Evolutionary conservation across 768 basidiomycete species (phyloP).

Genomic region (Boletus vermiculosoides): DNA sequence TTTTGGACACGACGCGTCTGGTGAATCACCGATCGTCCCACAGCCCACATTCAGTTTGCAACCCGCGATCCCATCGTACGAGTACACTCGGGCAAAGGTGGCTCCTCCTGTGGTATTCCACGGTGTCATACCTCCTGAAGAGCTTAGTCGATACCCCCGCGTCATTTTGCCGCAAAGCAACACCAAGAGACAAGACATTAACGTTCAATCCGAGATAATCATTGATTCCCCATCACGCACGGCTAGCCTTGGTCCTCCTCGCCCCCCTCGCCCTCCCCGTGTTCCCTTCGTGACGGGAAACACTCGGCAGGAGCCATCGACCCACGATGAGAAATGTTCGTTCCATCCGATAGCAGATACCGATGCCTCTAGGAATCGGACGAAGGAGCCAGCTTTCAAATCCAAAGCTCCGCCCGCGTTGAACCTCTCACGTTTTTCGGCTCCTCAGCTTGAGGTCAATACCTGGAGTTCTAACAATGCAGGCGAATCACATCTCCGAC

Average conservation of each 20-base stretch:
- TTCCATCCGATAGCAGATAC: not conserved
- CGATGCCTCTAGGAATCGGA: not conserved
- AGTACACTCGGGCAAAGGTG: slow-evolving; percentile 3
- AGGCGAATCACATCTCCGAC: not conserved
- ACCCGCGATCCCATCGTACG: not conserved
- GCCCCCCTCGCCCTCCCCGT: slow-evolving; percentile 1
- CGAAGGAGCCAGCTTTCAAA: slow-evolving; percentile 2
- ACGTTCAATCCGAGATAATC: not conserved
- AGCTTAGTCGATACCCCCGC: slow-evolving; percentile 10
- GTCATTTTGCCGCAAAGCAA: slow-evolving; percentile 9
- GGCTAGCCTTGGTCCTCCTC: not conserved
- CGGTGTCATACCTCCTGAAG: slow-evolving; percentile 2
- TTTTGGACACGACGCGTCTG: slow-evolving; percentile 26
- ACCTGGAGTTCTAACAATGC: not conserved
- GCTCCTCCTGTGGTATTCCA: not conserved
- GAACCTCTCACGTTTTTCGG: not conserved
- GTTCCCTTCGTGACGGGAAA: not conserved
- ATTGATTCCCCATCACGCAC: not conserved
- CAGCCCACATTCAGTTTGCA: not conserved
- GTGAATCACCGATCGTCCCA: slow-evolving; percentile 20
- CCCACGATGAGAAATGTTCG: not conserved
- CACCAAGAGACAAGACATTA: not conserved
- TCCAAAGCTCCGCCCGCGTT: slow-evolving; percentile 13
- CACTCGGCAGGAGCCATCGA: not conserved
- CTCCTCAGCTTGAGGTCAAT: slow-evolving; percentile 1